phyloP scores from a whole-genome alignment of 371 early-diverging fungal species.

The Mortierella sp. region DNA sequence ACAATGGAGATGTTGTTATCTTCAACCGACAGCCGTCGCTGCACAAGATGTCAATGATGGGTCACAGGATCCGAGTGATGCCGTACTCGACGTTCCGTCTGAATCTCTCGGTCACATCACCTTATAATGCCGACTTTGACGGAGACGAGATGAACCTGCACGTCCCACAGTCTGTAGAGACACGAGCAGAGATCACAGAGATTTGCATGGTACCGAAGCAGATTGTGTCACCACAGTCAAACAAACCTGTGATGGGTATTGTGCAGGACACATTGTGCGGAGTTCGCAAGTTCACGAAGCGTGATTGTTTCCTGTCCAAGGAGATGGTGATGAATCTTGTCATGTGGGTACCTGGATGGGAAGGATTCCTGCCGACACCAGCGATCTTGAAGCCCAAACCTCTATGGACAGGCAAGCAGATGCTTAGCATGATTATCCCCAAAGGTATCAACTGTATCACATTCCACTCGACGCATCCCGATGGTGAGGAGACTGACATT shows the following conservation, averaged over 20 bases:
- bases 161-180: constrained; percentile 97
- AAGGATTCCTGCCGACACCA: constrained; percentile 94
- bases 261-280: constrained; percentile 99
- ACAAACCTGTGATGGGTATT: constrained; percentile 99
- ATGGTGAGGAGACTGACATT: constrained; percentile 80
- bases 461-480: constrained; percentile 86
- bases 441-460: constrained; percentile 88
- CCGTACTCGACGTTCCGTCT: constrained; percentile 99
- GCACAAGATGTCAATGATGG: constrained; percentile 99
- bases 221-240: constrained; percentile 98
- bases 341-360: constrained; percentile 97
- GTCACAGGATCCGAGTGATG: constrained; percentile 98
- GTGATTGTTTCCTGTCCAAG: constrained; percentile 93
- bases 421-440: constrained; percentile 94
- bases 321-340: constrained; percentile 96
- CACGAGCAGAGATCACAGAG: constrained; percentile 95
- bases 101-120: constrained; percentile 98
- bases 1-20: constrained; percentile 97
- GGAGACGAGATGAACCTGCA: constrained; percentile 99
- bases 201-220: constrained; percentile 98
- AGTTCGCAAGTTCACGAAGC: constrained; percentile 94
- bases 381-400: constrained; percentile 96
- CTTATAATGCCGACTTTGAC: constrained; percentile 99
- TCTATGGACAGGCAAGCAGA: constrained; percentile 99
- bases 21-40: constrained; percentile 99